A percentile compares a stretch with the other conserved stretches of the same genome.
phyloP scores from a whole-genome alignment of 176 grass and related monocot species.

The Zoysia pacifica region DNA sequence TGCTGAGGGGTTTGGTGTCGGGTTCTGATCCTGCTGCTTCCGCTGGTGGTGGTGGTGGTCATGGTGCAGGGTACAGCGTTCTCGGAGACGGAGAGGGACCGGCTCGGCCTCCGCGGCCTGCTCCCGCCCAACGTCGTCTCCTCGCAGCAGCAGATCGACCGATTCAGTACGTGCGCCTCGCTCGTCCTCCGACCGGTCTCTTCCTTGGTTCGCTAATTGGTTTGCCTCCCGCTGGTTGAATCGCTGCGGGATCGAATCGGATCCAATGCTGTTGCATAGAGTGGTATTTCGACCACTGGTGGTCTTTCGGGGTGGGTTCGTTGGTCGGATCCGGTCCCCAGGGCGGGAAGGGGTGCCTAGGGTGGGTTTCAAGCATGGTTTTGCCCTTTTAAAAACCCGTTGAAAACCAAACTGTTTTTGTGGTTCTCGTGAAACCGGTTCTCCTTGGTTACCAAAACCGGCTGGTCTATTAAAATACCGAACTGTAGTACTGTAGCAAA shows the following conservation, averaged over 20 bases:
- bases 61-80: constrained; percentile 78
- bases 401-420: too few relatives aligned
- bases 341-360: too few relatives aligned
- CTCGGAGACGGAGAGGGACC: constrained; percentile 93
- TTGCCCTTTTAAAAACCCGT: too few relatives aligned
- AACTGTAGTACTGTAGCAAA: too few relatives aligned
- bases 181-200: neutral
- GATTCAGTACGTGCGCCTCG: constrained; percentile 67
- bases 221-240: neutral
- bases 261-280: neutral
- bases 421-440: too few relatives aligned
- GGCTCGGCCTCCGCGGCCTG: constrained; percentile 86
- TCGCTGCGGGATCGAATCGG: neutral
- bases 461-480: too few relatives aligned
- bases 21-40: constrained; percentile 6
- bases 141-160: constrained; percentile 84
- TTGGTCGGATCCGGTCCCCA: constrained; percentile 9
- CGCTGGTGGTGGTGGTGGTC: neutral
- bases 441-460: too few relatives aligned
- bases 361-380: too few relatives aligned
- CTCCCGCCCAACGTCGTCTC: constrained; percentile 91
- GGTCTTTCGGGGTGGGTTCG: neutral
- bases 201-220: neutral
- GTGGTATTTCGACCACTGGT: constrained; percentile 12
- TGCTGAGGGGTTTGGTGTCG: too few relatives aligned